Evolutionary conservation across 2,329 filamentous ascomycete species (phyloP).

Genomic region (Ceratocystis harringtonii): DNA sequence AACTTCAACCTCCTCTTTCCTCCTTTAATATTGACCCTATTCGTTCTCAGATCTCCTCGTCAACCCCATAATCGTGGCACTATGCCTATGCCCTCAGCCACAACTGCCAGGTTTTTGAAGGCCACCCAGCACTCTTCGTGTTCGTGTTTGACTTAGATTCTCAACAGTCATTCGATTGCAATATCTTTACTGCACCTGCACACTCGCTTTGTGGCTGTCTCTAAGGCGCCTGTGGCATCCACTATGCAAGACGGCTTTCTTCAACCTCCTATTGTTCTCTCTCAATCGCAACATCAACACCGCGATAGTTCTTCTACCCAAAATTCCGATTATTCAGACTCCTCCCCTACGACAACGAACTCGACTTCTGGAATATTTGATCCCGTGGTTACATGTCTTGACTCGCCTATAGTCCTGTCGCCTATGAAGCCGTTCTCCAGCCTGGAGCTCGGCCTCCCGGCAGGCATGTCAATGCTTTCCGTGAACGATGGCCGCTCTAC

Average conservation of each 20-base stretch:
- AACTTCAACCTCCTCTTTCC: too few species aligned
- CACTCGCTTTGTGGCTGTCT: background rate
- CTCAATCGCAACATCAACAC: conserved; percentile 2
- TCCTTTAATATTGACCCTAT: too few species aligned
- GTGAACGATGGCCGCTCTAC: conserved; percentile 27
- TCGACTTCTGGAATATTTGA: conserved; percentile 82
- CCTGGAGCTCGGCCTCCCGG: conserved; percentile 34
- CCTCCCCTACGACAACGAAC: conserved; percentile 87
- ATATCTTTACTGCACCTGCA: background rate
- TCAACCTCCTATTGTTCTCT: background rate
- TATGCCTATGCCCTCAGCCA: too few species aligned
- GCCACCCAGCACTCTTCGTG: too few species aligned
- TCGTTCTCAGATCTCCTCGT: too few species aligned
- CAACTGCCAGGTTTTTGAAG: too few species aligned
- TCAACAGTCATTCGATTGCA: too few species aligned
- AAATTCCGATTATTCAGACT: conserved; percentile 77
- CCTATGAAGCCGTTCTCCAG: conserved; percentile 55
- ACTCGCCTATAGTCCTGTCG: conserved; percentile 65
- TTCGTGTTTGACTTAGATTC: too few species aligned
- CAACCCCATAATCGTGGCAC: too few species aligned
- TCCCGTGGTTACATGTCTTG: conserved; percentile 80
- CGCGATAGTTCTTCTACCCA: conserved; percentile 40
- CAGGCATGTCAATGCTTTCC: conserved; percentile 25
- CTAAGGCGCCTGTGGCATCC: background rate
- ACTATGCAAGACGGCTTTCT: background rate